These are phyloP conservation scores for Bretschneidera sinensis DNA, from an alignment of 345 rosid genomes.

Conservation along the genomic window DNA sequence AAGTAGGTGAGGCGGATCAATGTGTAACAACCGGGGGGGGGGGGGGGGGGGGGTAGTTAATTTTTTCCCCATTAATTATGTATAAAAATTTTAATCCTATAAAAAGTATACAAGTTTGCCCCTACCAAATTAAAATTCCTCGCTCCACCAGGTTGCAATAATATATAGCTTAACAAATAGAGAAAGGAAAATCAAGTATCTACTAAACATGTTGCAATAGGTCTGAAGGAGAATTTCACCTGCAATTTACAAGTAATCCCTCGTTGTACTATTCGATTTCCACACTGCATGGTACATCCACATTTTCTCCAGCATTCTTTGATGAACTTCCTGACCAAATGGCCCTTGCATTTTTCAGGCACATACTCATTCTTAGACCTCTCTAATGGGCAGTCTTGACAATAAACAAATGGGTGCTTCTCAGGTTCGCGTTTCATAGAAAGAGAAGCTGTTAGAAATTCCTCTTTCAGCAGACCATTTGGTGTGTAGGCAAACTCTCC, in stretches of 20 bases:
- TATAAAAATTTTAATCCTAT: too few relatives aligned
- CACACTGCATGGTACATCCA: constrained; percentile 73
- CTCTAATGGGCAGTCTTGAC: constrained; percentile 75
- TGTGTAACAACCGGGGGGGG: too few relatives aligned
- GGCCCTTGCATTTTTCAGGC: constrained; percentile 75
- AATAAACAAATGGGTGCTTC: constrained; percentile 35
- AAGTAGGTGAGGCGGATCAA: too few relatives aligned
- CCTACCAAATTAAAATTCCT: too few relatives aligned
- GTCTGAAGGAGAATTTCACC: constrained; percentile 32
- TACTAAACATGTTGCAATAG: neutral
- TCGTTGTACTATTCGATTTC: constrained; percentile 76
- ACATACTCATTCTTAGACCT: constrained; percentile 35
- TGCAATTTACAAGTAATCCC: constrained; percentile 66
- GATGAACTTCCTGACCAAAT: constrained; percentile 69
- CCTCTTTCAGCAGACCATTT: constrained; percentile 49
- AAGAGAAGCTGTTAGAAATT: constrained; percentile 49
- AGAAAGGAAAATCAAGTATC: neutral
- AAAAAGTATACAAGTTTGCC: too few relatives aligned
- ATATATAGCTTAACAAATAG: too few relatives aligned
- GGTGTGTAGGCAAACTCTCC: constrained; percentile 80
- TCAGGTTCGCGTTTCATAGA: constrained; percentile 36
- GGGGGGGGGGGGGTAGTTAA: too few relatives aligned
- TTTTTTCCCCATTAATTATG: too few relatives aligned
- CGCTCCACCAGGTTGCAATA: too few relatives aligned
- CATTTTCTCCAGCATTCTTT: constrained; percentile 96